These are phyloP conservation scores for Nymphaea thermarum DNA, from an alignment of 164 flowering plant species.

Conservation along the genomic window DNA sequence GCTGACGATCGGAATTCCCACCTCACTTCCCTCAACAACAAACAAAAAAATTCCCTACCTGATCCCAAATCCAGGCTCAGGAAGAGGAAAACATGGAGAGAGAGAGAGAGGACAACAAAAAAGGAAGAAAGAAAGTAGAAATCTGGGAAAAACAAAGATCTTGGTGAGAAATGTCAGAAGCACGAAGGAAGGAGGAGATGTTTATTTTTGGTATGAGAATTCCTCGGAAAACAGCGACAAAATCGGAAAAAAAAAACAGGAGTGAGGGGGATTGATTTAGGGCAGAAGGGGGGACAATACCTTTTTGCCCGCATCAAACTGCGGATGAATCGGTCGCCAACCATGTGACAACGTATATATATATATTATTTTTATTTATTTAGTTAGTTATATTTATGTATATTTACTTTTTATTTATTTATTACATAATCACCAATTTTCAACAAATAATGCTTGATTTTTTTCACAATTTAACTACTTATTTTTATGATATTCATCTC, in stretches of 20 bases:
- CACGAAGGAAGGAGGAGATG: not conserved
- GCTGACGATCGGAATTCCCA: no score
- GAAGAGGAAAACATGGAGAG: not conserved
- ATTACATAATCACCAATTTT: no score
- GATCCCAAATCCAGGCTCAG: not conserved
- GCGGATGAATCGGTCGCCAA: not conserved
- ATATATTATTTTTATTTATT: no score
- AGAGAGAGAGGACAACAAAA: not conserved
- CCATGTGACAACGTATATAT: no score
- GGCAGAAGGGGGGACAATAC: not conserved
- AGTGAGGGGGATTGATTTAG: not conserved
- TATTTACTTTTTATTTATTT: no score
- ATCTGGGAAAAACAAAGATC: not conserved
- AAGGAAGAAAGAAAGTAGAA: not conserved
- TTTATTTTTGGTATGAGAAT: not conserved
- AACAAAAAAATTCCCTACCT: no score
- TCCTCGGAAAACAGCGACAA: not conserved
- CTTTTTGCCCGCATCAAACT: not conserved
- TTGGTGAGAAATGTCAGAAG: not conserved
- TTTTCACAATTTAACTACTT: no score
- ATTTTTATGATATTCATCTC: no score
- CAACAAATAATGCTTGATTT: no score
- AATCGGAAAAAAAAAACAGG: not conserved
- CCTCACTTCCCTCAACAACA: no score
- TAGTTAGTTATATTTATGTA: no score